Base-by-base conservation (phyloP, 1,139 yeast genomes). In the Hemisphaericaspora xylanilytica region DNA sequence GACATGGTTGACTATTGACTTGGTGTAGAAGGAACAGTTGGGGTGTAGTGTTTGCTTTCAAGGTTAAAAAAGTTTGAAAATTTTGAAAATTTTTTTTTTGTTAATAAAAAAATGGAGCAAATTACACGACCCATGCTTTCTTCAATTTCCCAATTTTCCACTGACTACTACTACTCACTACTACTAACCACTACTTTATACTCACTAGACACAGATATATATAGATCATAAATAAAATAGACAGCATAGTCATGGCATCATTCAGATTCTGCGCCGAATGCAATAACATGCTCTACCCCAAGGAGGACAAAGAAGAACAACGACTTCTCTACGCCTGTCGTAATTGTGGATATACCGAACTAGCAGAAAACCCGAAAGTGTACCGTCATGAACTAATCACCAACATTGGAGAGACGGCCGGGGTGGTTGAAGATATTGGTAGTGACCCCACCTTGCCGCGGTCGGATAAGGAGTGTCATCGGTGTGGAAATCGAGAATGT, bases 201-300 rank as follows among this genome's bases (percentile, higher is more conserved):
- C n/a, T 10, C 10, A 8, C 24, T 21, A 3, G 11, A 10, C 3
- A 22, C n/a, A 3, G 4, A 4, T n/a, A n/a, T n/a, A n/a, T n/a
- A n/a, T n/a, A n/a, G 13, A 11, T 25, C 11, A 25, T 16, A 28
- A 18, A n/a, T n/a, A n/a, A n/a, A n/a, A n/a, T n/a, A n/a, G n/a
- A n/a, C 27, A 24, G 13, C 8, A 10, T 5, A 25, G 28, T 11
- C 5, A 87, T 85, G 96, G 87, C 94, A 42, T 86, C 96, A 33
- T 89, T 89, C 65, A 78, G 95, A 59, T 89, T 89, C 68, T 89
- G 97, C 62, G 84, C 92, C 50, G 95, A 87, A 58, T 89, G 94
- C 77, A 94, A 94, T 74, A 94, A 94, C 60, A 90, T 92, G 98
- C 78, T 92, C 67, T 94, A 92, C 61, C 98, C 99, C n/a, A 81